Evolutionary conservation across 192 early-diverging fungal genomes (phyloP), one percentile per base, ranked within the genome.

Genomic region (Linnemannia exigua): DNA sequence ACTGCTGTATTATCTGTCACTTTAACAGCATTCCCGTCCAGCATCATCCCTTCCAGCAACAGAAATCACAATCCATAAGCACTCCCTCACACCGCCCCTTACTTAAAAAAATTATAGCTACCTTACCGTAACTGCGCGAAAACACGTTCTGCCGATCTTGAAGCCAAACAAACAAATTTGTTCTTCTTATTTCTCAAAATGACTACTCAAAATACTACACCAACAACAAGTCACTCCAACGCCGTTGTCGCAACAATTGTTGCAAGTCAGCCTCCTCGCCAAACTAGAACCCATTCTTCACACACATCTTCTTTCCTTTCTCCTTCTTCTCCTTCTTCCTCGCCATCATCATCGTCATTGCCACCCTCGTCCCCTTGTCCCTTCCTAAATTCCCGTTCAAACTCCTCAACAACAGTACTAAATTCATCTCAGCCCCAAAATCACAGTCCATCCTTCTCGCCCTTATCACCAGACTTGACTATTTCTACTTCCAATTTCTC

Each of bases 401-500:
- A 8, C 58, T 63, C 58, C 25, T 1, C 58, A 31, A 31, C 28
- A 63, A 31, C 28, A 31, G 28, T 12, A 31, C 28, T 63, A 25
- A n/a, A 63, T 63, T 63, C 58, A 3, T 15, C 28, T 9, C 25
- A 28, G 15, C 9, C 28, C 58, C 58, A 31, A 63, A 63, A 9
- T 33, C 58, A n/a, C 25, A 25, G 28, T 28, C 58, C 9, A 3
- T 9, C 41, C 41, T 44, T 44, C 1, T 63, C 58, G 58, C 58
- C 58, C 58, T 15, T 31, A 15, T 31, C 14, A 1, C 28, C 58
- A 31, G 1, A 63, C 31, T 63, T 25, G 11, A 63, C 58, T 63
- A 63, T 63, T 63, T 63, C 58, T 63, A 63, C 58, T 31, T 63
- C 31, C 58, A 25, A 63, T 31, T 63, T 63, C 28, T 63, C 28